Evolutionary conservation across 176 grass and related monocot species (phyloP).

Genomic region (Otatea glauca): DNA sequence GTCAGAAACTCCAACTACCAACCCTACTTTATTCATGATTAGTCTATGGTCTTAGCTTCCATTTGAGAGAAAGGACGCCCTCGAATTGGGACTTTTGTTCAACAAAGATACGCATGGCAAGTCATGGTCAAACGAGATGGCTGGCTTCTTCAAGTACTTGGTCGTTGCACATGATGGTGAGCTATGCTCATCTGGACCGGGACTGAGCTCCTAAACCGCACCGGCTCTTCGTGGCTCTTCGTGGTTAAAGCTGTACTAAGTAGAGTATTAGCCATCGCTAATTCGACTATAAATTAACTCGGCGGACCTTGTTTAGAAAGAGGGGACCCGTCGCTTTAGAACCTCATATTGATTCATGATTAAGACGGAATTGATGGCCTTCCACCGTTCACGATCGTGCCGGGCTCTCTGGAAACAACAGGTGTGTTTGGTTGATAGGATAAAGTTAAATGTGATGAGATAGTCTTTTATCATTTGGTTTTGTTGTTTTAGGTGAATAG

Average conservation of each 20-base stretch:
- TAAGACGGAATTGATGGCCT: not conserved
- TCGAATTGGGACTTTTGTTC: not conserved
- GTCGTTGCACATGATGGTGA: not conserved
- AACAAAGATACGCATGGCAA: not conserved
- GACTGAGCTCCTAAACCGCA: not conserved
- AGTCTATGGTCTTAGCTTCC: not conserved
- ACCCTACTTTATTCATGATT: not conserved
- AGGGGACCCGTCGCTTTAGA: not conserved
- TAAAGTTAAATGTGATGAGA: too few relatives aligned
- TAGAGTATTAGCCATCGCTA: not conserved
- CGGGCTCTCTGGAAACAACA: constrained; percentile 27
- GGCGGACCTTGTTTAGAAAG: not conserved
- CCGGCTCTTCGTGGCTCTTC: not conserved
- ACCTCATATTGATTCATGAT: not conserved
- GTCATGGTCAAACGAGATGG: constrained; percentile 41
- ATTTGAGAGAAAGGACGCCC: not conserved
- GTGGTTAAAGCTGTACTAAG: not conserved
- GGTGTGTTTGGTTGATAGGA: too few relatives aligned
- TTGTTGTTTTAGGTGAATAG: too few relatives aligned
- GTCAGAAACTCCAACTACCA: not conserved
- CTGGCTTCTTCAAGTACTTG: not conserved
- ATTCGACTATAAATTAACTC: not conserved
- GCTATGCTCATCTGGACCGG: not conserved
- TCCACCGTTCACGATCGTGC: constrained; percentile 22
- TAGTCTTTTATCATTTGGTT: too few relatives aligned